Percentiles rank a stretch among this genome's conserved stretches.
Evolutionary conservation across 2,329 filamentous ascomycete species (phyloP).

Genomic region (Myriosclerotinia scirpicola): DNA sequence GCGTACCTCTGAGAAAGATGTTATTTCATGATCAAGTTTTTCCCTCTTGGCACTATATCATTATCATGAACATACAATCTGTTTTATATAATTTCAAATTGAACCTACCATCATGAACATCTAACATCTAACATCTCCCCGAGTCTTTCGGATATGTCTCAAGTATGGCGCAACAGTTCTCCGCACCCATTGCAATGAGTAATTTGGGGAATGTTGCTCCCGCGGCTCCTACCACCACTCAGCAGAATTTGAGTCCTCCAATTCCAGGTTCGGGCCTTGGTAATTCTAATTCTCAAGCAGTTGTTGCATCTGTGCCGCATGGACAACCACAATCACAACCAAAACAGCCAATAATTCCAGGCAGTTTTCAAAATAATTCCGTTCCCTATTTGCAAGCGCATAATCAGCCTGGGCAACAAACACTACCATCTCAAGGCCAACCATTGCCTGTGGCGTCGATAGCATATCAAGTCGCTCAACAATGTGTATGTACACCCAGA

Average conservation of each 20-base stretch:
- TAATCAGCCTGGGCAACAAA: background rate
- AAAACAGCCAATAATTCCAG: background rate
- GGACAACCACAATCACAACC: background rate
- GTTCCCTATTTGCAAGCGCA: background rate
- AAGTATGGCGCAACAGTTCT: background rate
- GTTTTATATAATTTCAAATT: too few relatives aligned
- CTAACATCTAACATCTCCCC: background rate
- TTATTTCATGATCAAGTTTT: background rate
- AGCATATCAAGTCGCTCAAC: background rate
- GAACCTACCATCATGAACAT: background rate
- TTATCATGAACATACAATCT: too few relatives aligned
- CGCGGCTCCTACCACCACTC: background rate
- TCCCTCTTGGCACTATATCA: too few relatives aligned
- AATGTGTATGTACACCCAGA: background rate
- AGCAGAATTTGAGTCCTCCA: background rate
- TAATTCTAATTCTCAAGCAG: background rate
- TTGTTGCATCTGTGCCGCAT: background rate
- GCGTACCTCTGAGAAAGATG: background rate
- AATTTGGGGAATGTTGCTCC: background rate
- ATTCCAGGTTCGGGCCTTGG: background rate
- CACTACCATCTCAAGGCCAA: background rate
- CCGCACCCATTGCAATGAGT: background rate
- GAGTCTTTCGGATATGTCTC: background rate
- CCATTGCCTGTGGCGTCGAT: background rate
- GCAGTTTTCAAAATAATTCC: background rate